A percentile compares a stretch with the other conserved stretches of the same genome.
phyloP scores from a whole-genome alignment of 2,329 filamentous ascomycete genomes.

The Xylaria hypoxylon region DNA sequence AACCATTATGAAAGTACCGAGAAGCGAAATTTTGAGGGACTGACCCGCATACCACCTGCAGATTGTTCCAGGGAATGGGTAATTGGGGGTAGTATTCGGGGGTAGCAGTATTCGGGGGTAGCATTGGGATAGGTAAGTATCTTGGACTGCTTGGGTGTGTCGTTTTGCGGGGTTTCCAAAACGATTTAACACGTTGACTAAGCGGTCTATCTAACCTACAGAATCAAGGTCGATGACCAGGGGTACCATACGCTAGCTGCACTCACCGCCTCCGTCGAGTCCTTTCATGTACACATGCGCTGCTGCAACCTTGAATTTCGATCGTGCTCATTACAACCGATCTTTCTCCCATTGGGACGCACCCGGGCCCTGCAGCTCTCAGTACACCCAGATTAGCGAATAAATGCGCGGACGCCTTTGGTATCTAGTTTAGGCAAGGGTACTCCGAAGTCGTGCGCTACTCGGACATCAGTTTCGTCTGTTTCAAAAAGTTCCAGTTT shows the following conservation, averaged over 20 bases:
- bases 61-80: conserved; percentile 28
- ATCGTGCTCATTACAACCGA: conserved; percentile 6
- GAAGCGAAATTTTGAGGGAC: conserved; percentile 8
- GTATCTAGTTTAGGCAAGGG: conserved; percentile 34
- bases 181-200: conserved; percentile 18
- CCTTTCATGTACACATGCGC: conserved; percentile 10
- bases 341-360: conserved; percentile 7
- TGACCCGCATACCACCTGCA: conserved; percentile 21
- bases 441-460: conserved; percentile 35
- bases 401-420: conserved; percentile 34
- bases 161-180: conserved; percentile 15
- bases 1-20: conserved; percentile 7
- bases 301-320: background rate
- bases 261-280: conserved; percentile 30
- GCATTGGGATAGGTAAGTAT: conserved; percentile 1
- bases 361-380: background rate
- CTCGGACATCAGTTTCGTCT: conserved; percentile 37
- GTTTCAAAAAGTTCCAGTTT: conserved; percentile 34
- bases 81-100: conserved; percentile 13
- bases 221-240: conserved; percentile 14
- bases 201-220: conserved; percentile 13
- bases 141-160: conserved; percentile 15
- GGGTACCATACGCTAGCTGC: conserved; percentile 23
- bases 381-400: conserved; percentile 20
- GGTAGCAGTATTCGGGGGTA: conserved; percentile 7